Evolutionary conservation across 495 filamentous ascomycete genomes (phyloP).

Genomic region (Cercophora sp.): DNA sequence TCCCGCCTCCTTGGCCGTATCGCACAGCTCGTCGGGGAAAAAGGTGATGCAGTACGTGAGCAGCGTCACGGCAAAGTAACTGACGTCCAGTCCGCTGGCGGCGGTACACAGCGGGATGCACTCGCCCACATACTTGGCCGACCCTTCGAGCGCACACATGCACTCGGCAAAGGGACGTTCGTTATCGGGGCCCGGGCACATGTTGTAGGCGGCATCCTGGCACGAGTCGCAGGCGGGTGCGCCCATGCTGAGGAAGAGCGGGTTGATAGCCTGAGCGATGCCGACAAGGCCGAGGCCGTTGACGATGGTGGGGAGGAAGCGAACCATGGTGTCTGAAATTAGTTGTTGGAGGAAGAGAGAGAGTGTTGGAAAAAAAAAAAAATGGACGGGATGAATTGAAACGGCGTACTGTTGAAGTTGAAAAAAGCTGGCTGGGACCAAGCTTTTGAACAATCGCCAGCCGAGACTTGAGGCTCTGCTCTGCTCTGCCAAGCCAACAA

Average conservation of each 20-base stretch:
- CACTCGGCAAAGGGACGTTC: neutral
- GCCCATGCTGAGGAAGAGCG: neutral
- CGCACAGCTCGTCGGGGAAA: slow-evolving; percentile 1
- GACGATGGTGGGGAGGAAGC: neutral
- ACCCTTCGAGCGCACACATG: neutral
- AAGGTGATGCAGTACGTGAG: slow-evolving; percentile 1
- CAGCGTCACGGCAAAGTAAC: neutral
- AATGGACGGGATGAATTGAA: no score
- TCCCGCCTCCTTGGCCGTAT: neutral
- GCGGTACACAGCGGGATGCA: neutral
- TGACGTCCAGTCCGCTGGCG: neutral
- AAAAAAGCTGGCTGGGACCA: no score
- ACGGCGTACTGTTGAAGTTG: no score
- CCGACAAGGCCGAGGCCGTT: neutral
- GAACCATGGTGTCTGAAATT: neutral
- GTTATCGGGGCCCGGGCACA: neutral
- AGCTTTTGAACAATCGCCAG: no score
- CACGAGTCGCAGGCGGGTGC: neutral
- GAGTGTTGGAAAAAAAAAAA: no score
- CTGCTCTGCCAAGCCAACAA: no score
- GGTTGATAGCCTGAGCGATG: neutral
- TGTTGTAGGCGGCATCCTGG: slow-evolving; percentile 1
- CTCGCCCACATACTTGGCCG: neutral
- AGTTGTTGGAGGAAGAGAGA: no score
- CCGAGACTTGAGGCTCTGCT: no score